These are phyloP conservation scores for Dryadomyces sulphureus DNA, from an alignment of 2,329 filamentous ascomycete species.

Conservation along the genomic window DNA sequence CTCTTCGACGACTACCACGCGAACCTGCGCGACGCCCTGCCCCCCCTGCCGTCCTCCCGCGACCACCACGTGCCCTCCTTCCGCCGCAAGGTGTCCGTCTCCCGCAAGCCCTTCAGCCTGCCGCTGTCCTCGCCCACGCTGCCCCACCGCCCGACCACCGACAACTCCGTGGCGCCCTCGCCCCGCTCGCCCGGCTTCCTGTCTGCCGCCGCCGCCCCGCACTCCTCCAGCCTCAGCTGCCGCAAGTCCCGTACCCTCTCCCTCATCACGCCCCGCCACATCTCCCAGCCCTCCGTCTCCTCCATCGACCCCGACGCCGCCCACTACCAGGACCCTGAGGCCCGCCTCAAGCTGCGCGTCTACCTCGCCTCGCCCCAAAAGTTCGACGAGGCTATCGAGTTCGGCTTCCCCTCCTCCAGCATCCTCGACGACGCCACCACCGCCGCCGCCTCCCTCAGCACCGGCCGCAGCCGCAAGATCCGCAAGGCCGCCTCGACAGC, in stretches of 20 bases:
- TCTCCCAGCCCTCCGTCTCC: slow-evolving; percentile 27
- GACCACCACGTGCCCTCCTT: slow-evolving; percentile 44
- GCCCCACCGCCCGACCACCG: slow-evolving; percentile 28
- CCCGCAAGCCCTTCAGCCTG: slow-evolving; percentile 48
- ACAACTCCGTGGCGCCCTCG: slow-evolving; percentile 18
- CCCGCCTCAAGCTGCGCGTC: slow-evolving; percentile 68
- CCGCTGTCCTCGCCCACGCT: slow-evolving; percentile 21
- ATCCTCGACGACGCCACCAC: neutral
- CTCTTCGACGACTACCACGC: slow-evolving; percentile 57
- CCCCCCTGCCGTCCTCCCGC: slow-evolving; percentile 13
- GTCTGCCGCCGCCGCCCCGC: neutral
- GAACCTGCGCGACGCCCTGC: slow-evolving; percentile 36
- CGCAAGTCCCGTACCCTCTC: slow-evolving; percentile 41
- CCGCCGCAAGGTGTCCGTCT: slow-evolving; percentile 57
- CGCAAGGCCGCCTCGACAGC: slow-evolving; percentile 1
- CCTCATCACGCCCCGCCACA: slow-evolving; percentile 34
- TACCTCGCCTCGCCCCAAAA: slow-evolving; percentile 84
- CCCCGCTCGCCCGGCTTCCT: neutral
- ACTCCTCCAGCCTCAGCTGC: slow-evolving; percentile 10
- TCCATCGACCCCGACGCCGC: slow-evolving; percentile 57
- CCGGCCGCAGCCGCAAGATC: slow-evolving; percentile 13
- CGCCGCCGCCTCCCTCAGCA: too few relatives aligned
- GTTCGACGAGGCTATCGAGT: slow-evolving; percentile 89
- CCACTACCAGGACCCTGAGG: slow-evolving; percentile 83
- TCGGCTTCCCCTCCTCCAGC: slow-evolving; percentile 61